These are phyloP conservation scores for Selenicereus undatus DNA, from an alignment of 148 eudicot genomes.

Conservation along the genomic window DNA sequence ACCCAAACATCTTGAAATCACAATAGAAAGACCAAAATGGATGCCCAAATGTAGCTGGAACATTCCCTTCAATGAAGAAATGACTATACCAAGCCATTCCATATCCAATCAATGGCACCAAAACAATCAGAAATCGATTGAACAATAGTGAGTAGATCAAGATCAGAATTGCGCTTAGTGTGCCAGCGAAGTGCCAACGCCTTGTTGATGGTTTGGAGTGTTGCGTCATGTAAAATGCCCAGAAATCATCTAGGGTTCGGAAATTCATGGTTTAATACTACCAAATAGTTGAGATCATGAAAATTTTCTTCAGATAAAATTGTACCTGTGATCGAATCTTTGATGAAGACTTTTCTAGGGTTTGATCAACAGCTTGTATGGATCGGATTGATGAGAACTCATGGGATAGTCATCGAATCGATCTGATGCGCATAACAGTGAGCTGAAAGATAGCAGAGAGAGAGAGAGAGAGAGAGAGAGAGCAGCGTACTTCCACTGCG, in stretches of 20 bases:
- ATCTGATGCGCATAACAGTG: too few species aligned
- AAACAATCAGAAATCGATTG: slow-evolving; percentile 55
- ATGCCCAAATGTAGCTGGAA: slow-evolving; percentile 78
- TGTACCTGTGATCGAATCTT: neutral
- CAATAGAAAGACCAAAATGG: slow-evolving; percentile 88
- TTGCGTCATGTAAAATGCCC: slow-evolving; percentile 84
- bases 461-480: neutral
- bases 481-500: neutral
- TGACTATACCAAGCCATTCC: slow-evolving; percentile 95
- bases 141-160: slow-evolving; percentile 50
- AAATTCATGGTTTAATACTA: slow-evolving; percentile 45
- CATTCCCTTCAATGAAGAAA: slow-evolving; percentile 75
- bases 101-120: slow-evolving; percentile 73
- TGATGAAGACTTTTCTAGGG: neutral
- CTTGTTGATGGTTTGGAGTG: slow-evolving; percentile 88
- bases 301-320: too few species aligned
- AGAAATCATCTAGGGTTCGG: slow-evolving; percentile 78
- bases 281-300: neutral
- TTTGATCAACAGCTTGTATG: neutral
- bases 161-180: slow-evolving; percentile 47
- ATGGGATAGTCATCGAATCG: too few species aligned
- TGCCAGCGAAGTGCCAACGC: slow-evolving; percentile 86
- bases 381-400: neutral
- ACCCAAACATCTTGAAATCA: slow-evolving; percentile 92
- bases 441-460: neutral